Percentiles rank a stretch among this genome's conserved stretches.
These are phyloP conservation scores for Pluteus cervinus DNA, from an alignment of 768 basidiomycete species.

Conservation along the genomic window DNA sequence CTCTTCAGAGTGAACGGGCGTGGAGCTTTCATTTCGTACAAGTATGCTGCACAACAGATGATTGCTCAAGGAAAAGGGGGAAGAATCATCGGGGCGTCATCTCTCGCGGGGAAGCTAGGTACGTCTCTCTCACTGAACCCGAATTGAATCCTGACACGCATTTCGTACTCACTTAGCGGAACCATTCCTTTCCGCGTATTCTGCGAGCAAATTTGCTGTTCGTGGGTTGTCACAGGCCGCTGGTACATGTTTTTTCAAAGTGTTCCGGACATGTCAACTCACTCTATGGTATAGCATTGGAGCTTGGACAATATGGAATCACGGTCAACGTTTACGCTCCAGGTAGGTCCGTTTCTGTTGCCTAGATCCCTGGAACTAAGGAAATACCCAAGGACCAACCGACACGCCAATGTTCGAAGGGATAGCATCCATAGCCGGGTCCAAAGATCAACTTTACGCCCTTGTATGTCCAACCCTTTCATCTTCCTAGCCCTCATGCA, in stretches of 20 bases:
- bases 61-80: slow-evolving; percentile 37
- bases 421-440: no score
- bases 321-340: slow-evolving; percentile 26
- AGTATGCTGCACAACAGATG: slow-evolving; percentile 36
- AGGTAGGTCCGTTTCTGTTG: slow-evolving; percentile 8
- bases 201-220: slow-evolving; percentile 32
- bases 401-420: slow-evolving; percentile 2
- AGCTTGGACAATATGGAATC: slow-evolving; percentile 19
- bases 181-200: slow-evolving; percentile 18
- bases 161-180: no score
- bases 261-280: background rate
- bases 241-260: slow-evolving; percentile 10
- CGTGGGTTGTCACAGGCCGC: slow-evolving; percentile 26
- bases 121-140: no score
- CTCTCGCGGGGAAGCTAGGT: slow-evolving; percentile 31
- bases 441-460: no score
- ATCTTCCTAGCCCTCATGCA: no score
- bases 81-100: slow-evolving; percentile 37
- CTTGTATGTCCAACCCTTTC: no score
- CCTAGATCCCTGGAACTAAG: no score
- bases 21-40: slow-evolving; percentile 35
- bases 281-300: slow-evolving; percentile 13
- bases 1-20: slow-evolving; percentile 27
- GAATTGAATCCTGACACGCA: no score
- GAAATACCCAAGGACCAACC: background rate